phyloP scores from a whole-genome alignment of 225 moss, liverwort and hornwort species.

The Pseudoscleropodium purum region DNA sequence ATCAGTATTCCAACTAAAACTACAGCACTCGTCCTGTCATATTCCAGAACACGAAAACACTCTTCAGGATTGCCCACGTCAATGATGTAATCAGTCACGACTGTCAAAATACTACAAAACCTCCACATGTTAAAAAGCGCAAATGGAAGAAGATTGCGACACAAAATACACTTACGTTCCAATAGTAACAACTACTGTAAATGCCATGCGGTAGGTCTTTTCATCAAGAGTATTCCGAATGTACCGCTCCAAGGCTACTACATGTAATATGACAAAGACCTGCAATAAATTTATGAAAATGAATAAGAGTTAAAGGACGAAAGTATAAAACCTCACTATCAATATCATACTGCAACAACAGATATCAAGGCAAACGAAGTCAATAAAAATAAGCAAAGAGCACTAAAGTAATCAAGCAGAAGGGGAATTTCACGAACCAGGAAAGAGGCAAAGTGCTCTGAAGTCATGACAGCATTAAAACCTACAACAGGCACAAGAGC shows the following conservation, averaged over 20 bases:
- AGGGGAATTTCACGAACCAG: constrained; percentile 50
- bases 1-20: constrained; percentile 69
- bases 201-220: constrained; percentile 73
- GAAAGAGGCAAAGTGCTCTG: constrained; percentile 98
- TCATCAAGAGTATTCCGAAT: constrained; percentile 67
- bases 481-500: constrained; percentile 99
- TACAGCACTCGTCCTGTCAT: constrained; percentile 44
- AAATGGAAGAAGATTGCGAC: background rate
- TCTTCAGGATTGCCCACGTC: background rate
- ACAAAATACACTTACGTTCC: constrained; percentile 64
- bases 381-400: background rate
- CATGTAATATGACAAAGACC: constrained; percentile 96
- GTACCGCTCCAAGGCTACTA: constrained; percentile 79
- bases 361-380: background rate
- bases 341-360: background rate
- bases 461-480: constrained; percentile 99
- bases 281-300: constrained; percentile 19
- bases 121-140: background rate
- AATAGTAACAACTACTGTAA: constrained; percentile 70
- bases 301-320: background rate
- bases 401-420: background rate
- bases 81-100: background rate
- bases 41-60: background rate
- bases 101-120: background rate
- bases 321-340: background rate